These are phyloP conservation scores for Chionographis japonica DNA, from an alignment of 106 monocot species.

Conservation along the genomic window DNA sequence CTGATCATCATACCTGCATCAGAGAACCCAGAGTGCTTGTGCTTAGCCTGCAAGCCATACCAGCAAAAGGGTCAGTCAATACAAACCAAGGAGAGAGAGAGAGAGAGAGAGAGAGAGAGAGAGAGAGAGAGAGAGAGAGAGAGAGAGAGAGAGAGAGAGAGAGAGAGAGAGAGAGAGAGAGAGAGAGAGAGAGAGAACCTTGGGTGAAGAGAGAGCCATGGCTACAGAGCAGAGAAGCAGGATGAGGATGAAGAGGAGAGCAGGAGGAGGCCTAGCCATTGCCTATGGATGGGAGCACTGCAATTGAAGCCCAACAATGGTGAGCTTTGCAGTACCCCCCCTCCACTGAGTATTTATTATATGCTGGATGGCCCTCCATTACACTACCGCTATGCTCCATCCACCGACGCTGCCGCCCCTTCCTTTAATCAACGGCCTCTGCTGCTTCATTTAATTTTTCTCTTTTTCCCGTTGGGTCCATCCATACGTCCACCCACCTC, in stretches of 20 bases:
- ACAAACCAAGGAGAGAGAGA: neutral
- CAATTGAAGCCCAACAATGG: too few relatives aligned
- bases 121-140: neutral
- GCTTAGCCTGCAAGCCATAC: conserved; percentile 33
- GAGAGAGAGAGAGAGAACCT: conserved; percentile 17
- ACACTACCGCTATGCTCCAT: too few relatives aligned
- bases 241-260: conserved; percentile 18
- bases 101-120: too few relatives aligned
- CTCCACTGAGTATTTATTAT: too few relatives aligned
- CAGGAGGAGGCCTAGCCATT: neutral
- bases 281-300: too few relatives aligned
- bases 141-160: neutral
- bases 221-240: conserved; percentile 23
- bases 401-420: too few relatives aligned
- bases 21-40: conserved; percentile 59
- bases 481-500: too few relatives aligned
- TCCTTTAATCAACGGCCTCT: too few relatives aligned
- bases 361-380: too few relatives aligned
- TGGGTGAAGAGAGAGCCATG: conserved; percentile 9
- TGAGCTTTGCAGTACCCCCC: too few relatives aligned
- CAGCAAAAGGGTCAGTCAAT: neutral
- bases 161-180: neutral
- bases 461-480: too few relatives aligned
- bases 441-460: too few relatives aligned
- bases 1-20: conserved; percentile 32